Conservation (phyloP, 768 basidiomycete species). For the Kwoniella sp. region DNA sequence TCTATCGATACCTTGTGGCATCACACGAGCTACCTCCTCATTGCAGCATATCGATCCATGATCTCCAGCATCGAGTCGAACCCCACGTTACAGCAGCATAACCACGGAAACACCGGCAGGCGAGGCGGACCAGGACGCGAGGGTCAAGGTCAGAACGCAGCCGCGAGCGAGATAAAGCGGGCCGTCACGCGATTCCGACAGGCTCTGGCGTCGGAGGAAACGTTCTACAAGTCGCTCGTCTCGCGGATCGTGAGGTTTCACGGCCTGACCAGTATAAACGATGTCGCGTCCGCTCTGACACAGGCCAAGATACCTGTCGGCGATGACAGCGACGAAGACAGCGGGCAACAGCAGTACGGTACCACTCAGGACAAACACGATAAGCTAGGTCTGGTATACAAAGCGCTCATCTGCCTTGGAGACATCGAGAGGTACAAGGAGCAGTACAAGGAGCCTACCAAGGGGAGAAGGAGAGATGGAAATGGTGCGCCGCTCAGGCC, state of each 20-base stretch:
- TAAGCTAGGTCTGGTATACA: constrained; percentile 72
- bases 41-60: constrained; percentile 34
- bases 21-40: constrained; percentile 43
- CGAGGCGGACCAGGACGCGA: constrained; percentile 14
- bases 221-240: constrained; percentile 81
- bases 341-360: neutral
- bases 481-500: constrained; percentile 51
- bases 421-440: constrained; percentile 93
- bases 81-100: neutral
- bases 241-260: constrained; percentile 67
- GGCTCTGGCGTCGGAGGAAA: constrained; percentile 83
- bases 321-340: constrained; percentile 3
- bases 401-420: constrained; percentile 84
- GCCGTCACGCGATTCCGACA: constrained; percentile 81
- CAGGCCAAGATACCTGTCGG: constrained; percentile 8
- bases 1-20: constrained; percentile 46
- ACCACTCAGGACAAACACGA: constrained; percentile 56
- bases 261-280: constrained; percentile 53
- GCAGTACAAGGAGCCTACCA: constrained; percentile 58
- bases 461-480: constrained; percentile 9
- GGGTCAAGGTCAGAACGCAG: constrained; percentile 38
- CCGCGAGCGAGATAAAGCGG: constrained; percentile 76
- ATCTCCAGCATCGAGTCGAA: constrained; percentile 26
- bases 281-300: constrained; percentile 55
- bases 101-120: neutral